These are phyloP conservation scores for Rhodosporidiobolus odoratus DNA, from an alignment of 768 basidiomycete species.

Conservation along the genomic window DNA sequence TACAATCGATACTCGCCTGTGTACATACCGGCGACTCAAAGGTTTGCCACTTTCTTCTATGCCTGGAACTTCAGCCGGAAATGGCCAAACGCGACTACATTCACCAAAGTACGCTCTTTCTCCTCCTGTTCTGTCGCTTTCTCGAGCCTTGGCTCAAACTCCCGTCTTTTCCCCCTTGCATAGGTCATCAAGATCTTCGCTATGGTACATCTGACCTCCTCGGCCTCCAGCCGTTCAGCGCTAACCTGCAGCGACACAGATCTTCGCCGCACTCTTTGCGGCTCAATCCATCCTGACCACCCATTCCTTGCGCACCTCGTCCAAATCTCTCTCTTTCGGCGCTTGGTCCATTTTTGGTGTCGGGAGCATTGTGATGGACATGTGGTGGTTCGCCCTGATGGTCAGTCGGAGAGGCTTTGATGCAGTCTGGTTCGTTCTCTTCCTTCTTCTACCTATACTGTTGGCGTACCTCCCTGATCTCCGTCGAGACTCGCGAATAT, in stretches of 20 bases:
- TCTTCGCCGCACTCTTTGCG: conserved; percentile 16
- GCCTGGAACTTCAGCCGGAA: conserved; percentile 12
- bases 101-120: conserved; percentile 6
- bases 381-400: conserved; percentile 25
- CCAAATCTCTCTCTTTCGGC: neutral
- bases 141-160: neutral
- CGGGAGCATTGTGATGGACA: conserved; percentile 2
- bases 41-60: conserved; percentile 13
- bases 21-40: neutral
- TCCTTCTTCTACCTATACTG: too few relatives aligned
- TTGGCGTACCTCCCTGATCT: neutral
- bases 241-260: neutral
- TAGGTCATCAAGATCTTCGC: conserved; percentile 11
- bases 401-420: neutral
- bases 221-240: neutral
- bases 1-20: neutral
- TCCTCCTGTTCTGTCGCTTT: neutral
- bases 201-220: conserved; percentile 5
- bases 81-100: conserved; percentile 9
- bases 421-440: conserved; percentile 7
- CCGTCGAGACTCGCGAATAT: neutral
- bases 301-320: conserved; percentile 7
- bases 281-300: conserved; percentile 13
- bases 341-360: conserved; percentile 2
- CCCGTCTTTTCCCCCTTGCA: neutral